Percentiles rank a stretch among this genome's conserved stretches.
Conservation (phyloP, 306 rosid genomes). For the Fragaria nilgerrensis region DNA sequence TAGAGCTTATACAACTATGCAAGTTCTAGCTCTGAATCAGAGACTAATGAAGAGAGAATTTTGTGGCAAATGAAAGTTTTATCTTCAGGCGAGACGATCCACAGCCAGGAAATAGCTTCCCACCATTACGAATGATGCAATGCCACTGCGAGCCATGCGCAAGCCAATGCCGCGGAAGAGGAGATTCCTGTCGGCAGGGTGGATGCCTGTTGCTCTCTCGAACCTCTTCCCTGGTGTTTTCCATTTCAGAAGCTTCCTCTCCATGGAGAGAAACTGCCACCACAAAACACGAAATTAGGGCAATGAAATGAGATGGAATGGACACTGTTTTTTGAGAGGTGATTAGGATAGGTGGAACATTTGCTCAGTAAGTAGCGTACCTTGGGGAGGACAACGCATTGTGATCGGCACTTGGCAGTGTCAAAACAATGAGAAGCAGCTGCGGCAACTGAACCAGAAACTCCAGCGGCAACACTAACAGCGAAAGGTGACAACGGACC, state of each 20-base stretch:
- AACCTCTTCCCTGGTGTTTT: constrained; percentile 62
- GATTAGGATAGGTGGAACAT: background rate
- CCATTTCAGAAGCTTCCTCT: constrained; percentile 78
- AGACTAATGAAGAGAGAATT: background rate
- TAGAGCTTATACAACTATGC: background rate
- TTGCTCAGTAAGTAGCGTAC: constrained; percentile 28
- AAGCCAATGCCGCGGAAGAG: constrained; percentile 61
- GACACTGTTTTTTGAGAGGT: background rate
- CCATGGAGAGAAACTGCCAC: constrained; percentile 63
- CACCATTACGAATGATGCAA: constrained; percentile 64
- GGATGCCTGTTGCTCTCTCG: constrained; percentile 69
- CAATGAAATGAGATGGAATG: background rate
- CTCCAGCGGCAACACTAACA: constrained; percentile 77
- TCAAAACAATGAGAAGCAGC: constrained; percentile 97
- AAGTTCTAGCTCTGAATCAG: background rate
- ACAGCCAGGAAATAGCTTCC: constrained; percentile 66
- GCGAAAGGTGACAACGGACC: constrained; percentile 74
- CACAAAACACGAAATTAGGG: constrained; percentile 12
- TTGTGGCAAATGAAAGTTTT: constrained; percentile 11
- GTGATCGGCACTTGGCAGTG: constrained; percentile 77
- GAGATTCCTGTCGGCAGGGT: constrained; percentile 71
- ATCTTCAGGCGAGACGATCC: constrained; percentile 40
- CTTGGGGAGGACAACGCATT: constrained; percentile 78
- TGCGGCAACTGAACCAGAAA: constrained; percentile 84
- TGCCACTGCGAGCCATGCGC: constrained; percentile 75